phyloP scores from a whole-genome alignment of 2,329 filamentous ascomycete species.

The Xylariaceae sp. region DNA sequence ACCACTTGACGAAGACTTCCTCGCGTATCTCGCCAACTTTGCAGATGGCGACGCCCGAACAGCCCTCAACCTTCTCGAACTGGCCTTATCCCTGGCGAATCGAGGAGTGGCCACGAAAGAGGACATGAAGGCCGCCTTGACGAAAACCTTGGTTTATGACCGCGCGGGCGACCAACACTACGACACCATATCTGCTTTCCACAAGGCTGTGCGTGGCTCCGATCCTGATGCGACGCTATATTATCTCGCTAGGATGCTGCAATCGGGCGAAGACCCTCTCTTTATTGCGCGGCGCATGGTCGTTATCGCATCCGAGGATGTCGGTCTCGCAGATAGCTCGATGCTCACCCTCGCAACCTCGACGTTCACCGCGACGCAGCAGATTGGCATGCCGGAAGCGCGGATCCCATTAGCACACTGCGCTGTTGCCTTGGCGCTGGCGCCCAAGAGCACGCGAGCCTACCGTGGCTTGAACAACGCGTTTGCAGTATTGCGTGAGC shows the following conservation, averaged over 20 bases:
- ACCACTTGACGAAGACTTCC: constrained; percentile 71
- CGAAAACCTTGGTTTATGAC: constrained; percentile 92
- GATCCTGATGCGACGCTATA: constrained; percentile 87
- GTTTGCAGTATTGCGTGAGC: constrained; percentile 72
- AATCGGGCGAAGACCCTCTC: constrained; percentile 87
- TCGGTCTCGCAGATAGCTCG: constrained; percentile 82
- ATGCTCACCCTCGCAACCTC: constrained; percentile 81
- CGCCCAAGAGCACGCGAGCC: constrained; percentile 80
- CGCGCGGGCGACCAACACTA: constrained; percentile 95
- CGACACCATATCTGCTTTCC: constrained; percentile 93
- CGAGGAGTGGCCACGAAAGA: constrained; percentile 64
- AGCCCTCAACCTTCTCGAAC: constrained; percentile 84
- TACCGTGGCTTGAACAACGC: constrained; percentile 82
- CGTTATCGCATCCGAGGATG: constrained; percentile 90
- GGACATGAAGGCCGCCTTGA: constrained; percentile 75
- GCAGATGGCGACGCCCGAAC: constrained; percentile 91
- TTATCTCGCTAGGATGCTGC: constrained; percentile 92
- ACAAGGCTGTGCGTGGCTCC: constrained; percentile 88
- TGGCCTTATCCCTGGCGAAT: constrained; percentile 73
- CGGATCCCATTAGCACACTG: constrained; percentile 88
- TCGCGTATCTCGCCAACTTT: constrained; percentile 79
- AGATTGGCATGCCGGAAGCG: constrained; percentile 92
- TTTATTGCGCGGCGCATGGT: constrained; percentile 91
- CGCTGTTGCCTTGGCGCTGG: constrained; percentile 72
- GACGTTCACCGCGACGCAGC: constrained; percentile 81